Evolutionary conservation across 2,329 filamentous ascomycete species (phyloP), one percentile per base, ranked within the genome.

Genomic region (Leptographium galeiforme): DNA sequence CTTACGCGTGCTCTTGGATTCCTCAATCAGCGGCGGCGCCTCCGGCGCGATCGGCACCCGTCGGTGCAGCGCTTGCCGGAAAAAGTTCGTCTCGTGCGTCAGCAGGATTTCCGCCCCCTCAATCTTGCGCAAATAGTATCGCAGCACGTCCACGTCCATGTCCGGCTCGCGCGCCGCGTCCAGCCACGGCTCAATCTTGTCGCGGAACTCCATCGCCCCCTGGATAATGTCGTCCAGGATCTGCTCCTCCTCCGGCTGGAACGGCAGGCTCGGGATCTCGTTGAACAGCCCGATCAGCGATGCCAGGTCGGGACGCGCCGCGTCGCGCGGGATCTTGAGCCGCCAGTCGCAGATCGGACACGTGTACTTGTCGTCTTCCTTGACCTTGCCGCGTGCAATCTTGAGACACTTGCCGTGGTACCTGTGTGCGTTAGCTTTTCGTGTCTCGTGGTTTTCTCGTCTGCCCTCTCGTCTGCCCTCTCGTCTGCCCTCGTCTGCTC

Each of bases 401-500:
- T 98, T 98, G 40, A 98, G 75, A 63, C 93, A 98, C 68, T 96
- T 97, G 56, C 93, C 91, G 63, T 98, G 93, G 64, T 98, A 98
- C 87, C 86, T 90, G 41, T 39, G 1, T 36, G 13, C 13, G 32
- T 40, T 39, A 38, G 40, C 19, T 18, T n/a, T n/a, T n/a, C 40
- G 7, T 43, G 63, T 58, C 62, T 57, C 14, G n/a, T n/a, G n/a
- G n/a, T n/a, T n/a, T n/a, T 44, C 43, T 32, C 4, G 33, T 33
- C 43, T 10, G 10, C 33, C 1, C 13, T 30, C 1, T 7, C 4
- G 6, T 8, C 39, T 19, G 19, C n/a, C 25, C 25, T 25, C 25
- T 25, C 25, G 25, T 5, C 25, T 25, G n/a, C n/a, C n/a, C 25
- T 25, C 25, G 2, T 25, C 25, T 5, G 3, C 25, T 25, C 25